Evolutionary conservation across 371 early-diverging fungal genomes (phyloP).

Genomic region (Batrachochytrium dendrobatidis): DNA sequence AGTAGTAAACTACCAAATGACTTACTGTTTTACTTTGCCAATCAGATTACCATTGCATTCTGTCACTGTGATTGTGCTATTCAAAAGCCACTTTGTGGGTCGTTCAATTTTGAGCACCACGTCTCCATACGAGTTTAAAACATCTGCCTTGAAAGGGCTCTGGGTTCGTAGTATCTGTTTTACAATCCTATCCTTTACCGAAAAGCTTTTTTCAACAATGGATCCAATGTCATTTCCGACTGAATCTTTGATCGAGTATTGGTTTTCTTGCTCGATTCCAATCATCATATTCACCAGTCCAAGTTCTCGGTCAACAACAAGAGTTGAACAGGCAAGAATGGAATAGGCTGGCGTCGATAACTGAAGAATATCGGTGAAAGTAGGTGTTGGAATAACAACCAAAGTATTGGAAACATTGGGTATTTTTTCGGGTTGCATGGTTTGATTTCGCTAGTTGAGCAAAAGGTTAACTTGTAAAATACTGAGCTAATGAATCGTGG

Average conservation of each 20-base stretch:
- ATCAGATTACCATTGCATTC: constrained; percentile 49
- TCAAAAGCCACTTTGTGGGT: constrained; percentile 70
- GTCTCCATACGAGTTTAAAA: constrained; percentile 62
- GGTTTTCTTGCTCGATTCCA: constrained; percentile 83
- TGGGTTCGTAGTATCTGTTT: constrained; percentile 73
- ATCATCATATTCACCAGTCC: constrained; percentile 76
- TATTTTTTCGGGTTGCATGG: too few species aligned
- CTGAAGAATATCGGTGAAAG: too few species aligned
- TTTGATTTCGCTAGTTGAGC: too few species aligned
- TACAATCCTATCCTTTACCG: constrained; percentile 52
- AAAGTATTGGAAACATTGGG: too few species aligned
- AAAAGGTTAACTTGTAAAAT: too few species aligned
- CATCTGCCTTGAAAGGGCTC: constrained; percentile 67
- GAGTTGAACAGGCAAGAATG: constrained; percentile 25
- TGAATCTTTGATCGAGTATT: constrained; percentile 66
- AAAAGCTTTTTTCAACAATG: constrained; percentile 69
- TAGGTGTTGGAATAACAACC: too few species aligned
- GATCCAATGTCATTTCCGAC: constrained; percentile 65
- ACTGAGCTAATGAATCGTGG: too few species aligned
- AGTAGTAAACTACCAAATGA: not conserved
- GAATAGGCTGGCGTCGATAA: too few species aligned
- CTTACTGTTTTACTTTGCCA: constrained; percentile 79
- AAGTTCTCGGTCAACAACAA: constrained; percentile 67
- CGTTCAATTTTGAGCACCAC: constrained; percentile 66
- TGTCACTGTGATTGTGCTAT: constrained; percentile 60